Base-by-base conservation (phyloP, 2,329 filamentous ascomycete genomes). In the Thyridium curvatum region DNA sequence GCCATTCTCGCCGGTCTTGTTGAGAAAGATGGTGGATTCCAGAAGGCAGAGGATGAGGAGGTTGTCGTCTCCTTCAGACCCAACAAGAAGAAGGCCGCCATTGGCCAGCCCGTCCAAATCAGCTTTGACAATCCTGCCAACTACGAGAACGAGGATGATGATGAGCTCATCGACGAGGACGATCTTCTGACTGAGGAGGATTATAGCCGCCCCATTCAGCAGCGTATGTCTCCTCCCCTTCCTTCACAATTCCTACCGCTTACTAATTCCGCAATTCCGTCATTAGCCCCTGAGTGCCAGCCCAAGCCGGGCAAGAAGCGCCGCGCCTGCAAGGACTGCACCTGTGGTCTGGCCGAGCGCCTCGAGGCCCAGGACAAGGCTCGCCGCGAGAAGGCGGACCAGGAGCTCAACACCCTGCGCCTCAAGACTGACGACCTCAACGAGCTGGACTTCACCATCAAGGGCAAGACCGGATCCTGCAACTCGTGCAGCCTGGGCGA, bases 241-340 rank as follows among this genome's bases (percentile, higher is more conserved):
- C 12, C 18, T 3, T 14, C 21, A 17, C 12, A 12, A 12, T 38
- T 21, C 18, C 21, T 3, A 12, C 8, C 32, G 13, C 39, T 14
- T 33, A 29, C 45, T 43, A 35, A 43, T 43, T 29, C 18, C 14
- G 30, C 41, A 35, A 43, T 43, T 29, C 18, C 14, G 30, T 9
- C 12, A 7, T 30, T 46, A 77, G 90, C 93, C 38, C 77, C 83
- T 18, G 87, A 94, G 58, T 98, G 93, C 62, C 79, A 82, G 42
- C 90, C 91, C 35, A 87, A 93, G 65, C 74, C 82, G 33, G 88
- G 86, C 42, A 94, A 94, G 69, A 82, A 91, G 51, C 84, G 91
- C 40, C 82, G 90, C 45, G 89, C 93, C 41, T 98, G 93, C 73
- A 97, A 98, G 66, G 93, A 98, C 69, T 98, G 93, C 70, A 91